Evolutionary conservation across 2,329 filamentous ascomycete genomes (phyloP).

Genomic region (Trematosphaeria pertusa): DNA sequence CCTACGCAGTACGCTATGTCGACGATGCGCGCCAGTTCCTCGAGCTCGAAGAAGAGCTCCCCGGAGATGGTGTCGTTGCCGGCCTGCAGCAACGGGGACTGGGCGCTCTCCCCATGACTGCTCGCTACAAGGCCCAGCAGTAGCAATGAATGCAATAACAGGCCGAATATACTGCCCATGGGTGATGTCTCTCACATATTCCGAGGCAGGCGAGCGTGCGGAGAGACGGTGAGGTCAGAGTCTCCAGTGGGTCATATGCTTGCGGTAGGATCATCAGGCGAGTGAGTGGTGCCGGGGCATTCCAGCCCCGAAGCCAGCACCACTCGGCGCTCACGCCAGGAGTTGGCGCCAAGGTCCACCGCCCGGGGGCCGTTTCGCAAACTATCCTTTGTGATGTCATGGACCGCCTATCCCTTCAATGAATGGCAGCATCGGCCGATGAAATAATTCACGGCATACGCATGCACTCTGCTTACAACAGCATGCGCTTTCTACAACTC

Average conservation of each 20-base stretch:
- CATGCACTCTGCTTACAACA: conserved; percentile 20
- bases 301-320: no score
- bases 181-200: conserved; percentile 38
- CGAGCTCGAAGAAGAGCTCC: conserved; percentile 78
- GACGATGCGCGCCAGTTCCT: conserved; percentile 87
- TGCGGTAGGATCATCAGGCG: conserved; percentile 1
- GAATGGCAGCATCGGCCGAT: conserved; percentile 15
- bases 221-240: conserved; percentile 30
- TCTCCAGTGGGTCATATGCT: conserved; percentile 4
- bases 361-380: not conserved
- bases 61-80: conserved; percentile 59
- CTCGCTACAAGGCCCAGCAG: conserved; percentile 15
- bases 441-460: conserved; percentile 8
- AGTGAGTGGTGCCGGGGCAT: no score
- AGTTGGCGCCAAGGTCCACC: conserved; percentile 13
- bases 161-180: conserved; percentile 25
- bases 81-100: conserved; percentile 37
- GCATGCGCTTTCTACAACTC: not conserved
- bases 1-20: conserved; percentile 96
- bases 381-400: conserved; percentile 18
- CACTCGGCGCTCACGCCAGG: conserved; percentile 2
- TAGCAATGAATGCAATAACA: conserved; percentile 27
- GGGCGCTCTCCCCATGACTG: conserved; percentile 18
- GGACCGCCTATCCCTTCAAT: not conserved
- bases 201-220: conserved; percentile 12